Conservation (phyloP, 257 asterid genomes). For the Coffea canephora region DNA sequence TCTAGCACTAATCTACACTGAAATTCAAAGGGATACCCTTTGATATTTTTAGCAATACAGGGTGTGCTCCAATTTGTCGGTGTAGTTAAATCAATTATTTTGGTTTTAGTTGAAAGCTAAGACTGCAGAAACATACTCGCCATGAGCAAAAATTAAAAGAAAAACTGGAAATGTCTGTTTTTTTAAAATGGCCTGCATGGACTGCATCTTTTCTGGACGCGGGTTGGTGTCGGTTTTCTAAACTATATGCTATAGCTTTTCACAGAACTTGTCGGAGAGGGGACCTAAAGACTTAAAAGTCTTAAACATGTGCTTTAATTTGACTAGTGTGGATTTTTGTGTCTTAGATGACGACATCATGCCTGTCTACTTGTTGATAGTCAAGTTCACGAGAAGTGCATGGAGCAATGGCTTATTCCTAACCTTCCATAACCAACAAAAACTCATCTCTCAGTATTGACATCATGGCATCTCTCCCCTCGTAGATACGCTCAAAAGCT, state of each 20-base stretch:
- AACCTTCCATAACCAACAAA: background rate
- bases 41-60: background rate
- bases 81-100: background rate
- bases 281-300: background rate
- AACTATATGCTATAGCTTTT: background rate
- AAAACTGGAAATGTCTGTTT: background rate
- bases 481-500: too few relatives aligned
- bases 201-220: background rate
- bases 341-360: slow-evolving; percentile 4
- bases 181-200: background rate
- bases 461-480: background rate
- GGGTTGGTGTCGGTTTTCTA: background rate
- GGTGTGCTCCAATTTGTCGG: background rate
- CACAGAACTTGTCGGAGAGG: background rate
- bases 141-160: background rate
- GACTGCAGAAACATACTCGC: too few relatives aligned
- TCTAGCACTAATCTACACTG: slow-evolving; percentile 3
- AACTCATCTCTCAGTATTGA: background rate
- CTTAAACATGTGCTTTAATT: background rate
- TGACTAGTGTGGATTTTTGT: background rate
- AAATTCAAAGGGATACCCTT: background rate
- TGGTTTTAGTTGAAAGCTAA: background rate
- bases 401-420: background rate
- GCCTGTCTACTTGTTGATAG: background rate
- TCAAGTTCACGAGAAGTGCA: slow-evolving; percentile 16